Evolutionary conservation across 139 green algal species (phyloP), one percentile per base, ranked within the genome.

Genomic region (Haematococcus sp.): DNA sequence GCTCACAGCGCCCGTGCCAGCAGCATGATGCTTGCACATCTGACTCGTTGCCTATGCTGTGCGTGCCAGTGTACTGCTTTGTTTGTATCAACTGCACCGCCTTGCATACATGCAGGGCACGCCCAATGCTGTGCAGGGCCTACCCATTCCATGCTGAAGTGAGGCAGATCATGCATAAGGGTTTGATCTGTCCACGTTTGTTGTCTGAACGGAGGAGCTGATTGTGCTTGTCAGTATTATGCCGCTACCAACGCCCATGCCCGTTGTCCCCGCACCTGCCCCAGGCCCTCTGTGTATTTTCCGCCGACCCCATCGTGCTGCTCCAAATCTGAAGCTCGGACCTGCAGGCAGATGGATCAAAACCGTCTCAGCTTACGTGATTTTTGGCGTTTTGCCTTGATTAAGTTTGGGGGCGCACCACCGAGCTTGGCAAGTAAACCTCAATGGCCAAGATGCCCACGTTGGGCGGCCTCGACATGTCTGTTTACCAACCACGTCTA

Each of bases 241-340:
- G n/a, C n/a, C n/a, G n/a, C n/a, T n/a, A n/a, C n/a, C n/a, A n/a
- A n/a, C n/a, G n/a, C n/a, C n/a, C n/a, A n/a, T 30, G 9, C 19
- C 51, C 20, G 25, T 28, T 35, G n/a, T 22, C 13, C 35, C 27
- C n/a, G 22, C 49, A 91, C 82, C 86, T 96, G 92, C 0, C 93
- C 93, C 16, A 97, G 80, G 0, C 93, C 93, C 1, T 84, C 22
- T 0, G 90, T 97, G 85, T 97, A 97, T 74, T 97, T 97, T 25
- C 93, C 93, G 3, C 28, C 32, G 54, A 88, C 90, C 32, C 80
- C 80, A 51, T 97, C 89, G 27, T 84, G 65, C 9, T 20, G 40
- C 72, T 97, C 92, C 58, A 97, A 67, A 54, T 84, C 81, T 28
- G 34, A 30, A 31, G 78, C 46, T 22, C 49, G 16, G 3, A 87